Percentiles rank a stretch among this genome's conserved stretches.
These are phyloP conservation scores for Chaetomiaceae sp. DNA, from an alignment of 2,329 filamentous ascomycete genomes.

Conservation along the genomic window DNA sequence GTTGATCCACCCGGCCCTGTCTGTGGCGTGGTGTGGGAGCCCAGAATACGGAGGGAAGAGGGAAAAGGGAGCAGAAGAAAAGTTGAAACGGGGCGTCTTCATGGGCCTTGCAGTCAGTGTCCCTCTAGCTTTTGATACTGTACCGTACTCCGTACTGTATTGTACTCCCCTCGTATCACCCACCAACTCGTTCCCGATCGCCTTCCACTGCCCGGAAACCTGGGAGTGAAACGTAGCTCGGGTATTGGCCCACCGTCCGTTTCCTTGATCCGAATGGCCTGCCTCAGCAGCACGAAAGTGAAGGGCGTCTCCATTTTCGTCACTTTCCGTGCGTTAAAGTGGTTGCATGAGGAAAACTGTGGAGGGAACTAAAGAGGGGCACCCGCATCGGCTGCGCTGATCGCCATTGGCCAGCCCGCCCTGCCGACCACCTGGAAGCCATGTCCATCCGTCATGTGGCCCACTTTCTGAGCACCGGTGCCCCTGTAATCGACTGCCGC, in stretches of 20 bases:
- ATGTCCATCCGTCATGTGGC: conserved; percentile 26
- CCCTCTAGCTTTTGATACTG: too few relatives aligned
- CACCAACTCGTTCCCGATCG: background rate
- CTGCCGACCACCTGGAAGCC: conserved; percentile 14
- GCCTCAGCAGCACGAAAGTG: background rate
- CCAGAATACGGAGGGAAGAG: background rate
- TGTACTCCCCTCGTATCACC: background rate
- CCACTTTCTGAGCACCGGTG: conserved; percentile 19
- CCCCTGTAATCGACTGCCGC: conserved; percentile 17
- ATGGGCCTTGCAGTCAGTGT: background rate
- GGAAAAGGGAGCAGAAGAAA: conserved; percentile 3
- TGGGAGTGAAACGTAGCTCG: background rate
- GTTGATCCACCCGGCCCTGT: background rate
- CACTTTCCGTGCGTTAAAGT: conserved; percentile 16
- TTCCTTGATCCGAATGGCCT: background rate
- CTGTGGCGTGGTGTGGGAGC: background rate
- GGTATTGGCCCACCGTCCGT: background rate
- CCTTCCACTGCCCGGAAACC: background rate
- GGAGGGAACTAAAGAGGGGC: conserved; percentile 13
- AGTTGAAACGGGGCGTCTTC: conserved; percentile 3
- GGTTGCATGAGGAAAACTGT: conserved; percentile 22
- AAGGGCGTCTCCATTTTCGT: conserved; percentile 9
- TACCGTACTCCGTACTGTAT: background rate
- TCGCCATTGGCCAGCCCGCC: conserved; percentile 20
- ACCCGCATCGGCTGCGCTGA: conserved; percentile 12